Conservation (phyloP, 2,329 filamentous ascomycete genomes). For the Leptographium procerum region DNA sequence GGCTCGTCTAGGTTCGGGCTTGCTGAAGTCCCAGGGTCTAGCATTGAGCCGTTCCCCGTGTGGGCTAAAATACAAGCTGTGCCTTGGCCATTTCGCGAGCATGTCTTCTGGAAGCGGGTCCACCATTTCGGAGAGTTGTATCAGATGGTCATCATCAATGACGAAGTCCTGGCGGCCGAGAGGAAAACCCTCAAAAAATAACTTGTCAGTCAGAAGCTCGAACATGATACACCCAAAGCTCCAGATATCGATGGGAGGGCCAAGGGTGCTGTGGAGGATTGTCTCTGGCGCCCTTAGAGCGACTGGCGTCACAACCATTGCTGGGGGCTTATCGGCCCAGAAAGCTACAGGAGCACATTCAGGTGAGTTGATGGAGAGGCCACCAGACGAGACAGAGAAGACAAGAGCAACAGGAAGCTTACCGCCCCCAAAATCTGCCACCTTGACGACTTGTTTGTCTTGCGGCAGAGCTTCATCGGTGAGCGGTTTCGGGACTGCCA, state of each 20-base stretch:
- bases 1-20: neutral
- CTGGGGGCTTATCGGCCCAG: neutral
- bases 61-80: neutral
- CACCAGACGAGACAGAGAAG: neutral
- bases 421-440: neutral
- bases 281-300: neutral
- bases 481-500: neutral
- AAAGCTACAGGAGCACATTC: neutral
- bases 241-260: conserved; percentile 1
- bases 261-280: neutral
- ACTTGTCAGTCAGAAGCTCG: neutral
- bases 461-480: neutral
- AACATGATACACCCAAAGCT: neutral
- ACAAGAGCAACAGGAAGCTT: neutral
- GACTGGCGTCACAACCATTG: neutral
- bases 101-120: neutral
- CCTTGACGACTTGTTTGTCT: neutral
- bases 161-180: neutral
- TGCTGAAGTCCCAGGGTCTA: neutral
- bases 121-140: neutral
- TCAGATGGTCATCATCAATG: neutral
- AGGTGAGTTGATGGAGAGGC: neutral
- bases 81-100: neutral
- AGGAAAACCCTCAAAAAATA: neutral
- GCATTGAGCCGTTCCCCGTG: neutral